These are phyloP conservation scores for Parafenestella ontariensis DNA, from an alignment of 2,329 filamentous ascomycete species.

Conservation along the genomic window DNA sequence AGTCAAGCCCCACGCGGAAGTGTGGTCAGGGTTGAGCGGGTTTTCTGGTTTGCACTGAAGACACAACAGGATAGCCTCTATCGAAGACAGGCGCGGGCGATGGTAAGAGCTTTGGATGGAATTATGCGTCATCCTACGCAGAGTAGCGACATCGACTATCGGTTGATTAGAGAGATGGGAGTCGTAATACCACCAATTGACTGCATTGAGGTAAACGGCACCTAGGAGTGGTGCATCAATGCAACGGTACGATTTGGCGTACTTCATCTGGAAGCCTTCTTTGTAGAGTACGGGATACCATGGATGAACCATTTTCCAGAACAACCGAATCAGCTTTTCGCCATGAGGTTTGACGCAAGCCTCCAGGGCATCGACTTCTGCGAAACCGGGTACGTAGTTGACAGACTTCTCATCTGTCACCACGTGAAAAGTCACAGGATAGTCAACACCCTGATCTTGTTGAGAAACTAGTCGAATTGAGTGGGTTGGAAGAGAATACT, in stretches of 20 bases:
- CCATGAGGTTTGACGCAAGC: not conserved
- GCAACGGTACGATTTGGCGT: not conserved
- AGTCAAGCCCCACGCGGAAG: not conserved
- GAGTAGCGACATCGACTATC: not conserved
- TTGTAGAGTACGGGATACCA: not conserved
- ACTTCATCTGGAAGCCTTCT: not conserved
- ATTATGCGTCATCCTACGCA: not conserved
- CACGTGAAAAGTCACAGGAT: not conserved
- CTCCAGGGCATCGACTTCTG: not conserved
- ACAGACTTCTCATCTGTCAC: not conserved
- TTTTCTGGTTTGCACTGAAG: not conserved
- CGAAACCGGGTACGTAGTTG: not conserved
- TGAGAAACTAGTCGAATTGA: not conserved
- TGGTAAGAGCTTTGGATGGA: not conserved
- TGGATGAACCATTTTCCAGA: not conserved
- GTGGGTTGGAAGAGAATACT: not conserved
- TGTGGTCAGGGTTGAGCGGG: not conserved
- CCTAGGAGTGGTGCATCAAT: not conserved
- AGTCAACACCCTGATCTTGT: not conserved
- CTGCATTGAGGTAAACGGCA: not conserved
- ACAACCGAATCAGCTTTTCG: not conserved
- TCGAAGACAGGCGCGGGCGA: not conserved
- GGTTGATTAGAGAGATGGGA: not conserved
- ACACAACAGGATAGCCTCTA: not conserved
- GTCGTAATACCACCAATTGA: not conserved